Evolutionary conservation across 306 rosid genomes (phyloP), one percentile per base, ranked within the genome.

Genomic region (Phaseolus lunatus): DNA sequence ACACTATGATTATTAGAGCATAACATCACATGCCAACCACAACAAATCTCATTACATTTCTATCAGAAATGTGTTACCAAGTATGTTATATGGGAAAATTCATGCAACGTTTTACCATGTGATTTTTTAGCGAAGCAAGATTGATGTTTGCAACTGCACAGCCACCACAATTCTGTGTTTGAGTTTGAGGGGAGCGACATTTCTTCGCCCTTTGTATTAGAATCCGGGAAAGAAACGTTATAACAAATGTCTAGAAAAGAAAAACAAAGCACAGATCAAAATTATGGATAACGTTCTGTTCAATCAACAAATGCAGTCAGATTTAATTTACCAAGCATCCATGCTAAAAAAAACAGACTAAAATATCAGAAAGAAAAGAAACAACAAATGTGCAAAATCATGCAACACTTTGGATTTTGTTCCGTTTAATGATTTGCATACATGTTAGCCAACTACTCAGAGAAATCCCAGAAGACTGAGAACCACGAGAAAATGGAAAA

Each of bases 381-480:
- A 47, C n/a, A 56, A 53, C 6, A 47, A 23, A 48, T 49, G 65
- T 67, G 54, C 76, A 27, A 71, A 61, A 59, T 47, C 68, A 66
- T 53, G 67, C 71, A 62, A 47, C 53, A 47, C 53, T 48, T 58
- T 22, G 75, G 70, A 47, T 43, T 81, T 58, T 33, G 33, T 65
- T 61, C 74, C 53, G 75, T 69, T n/a, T 44, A 75, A 77, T 71
- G 45, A 73, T 73, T 59, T 50, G 50, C 49, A 59, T 10, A 39
- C 45, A 75, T 43, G 65, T 44, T 59, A 47, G 72, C 70, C 59
- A 67, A 69, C 65, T 67, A 77, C 72, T 59, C 53, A 48, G n/a
- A n/a, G n/a, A n/a, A n/a, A n/a, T n/a, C n/a, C n/a, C n/a, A n/a
- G 33, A 81, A 62, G 63, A 72, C 24, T 6, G 56, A 76, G 77